Evolutionary conservation across 345 rosid genomes (phyloP).

Genomic region (Citrus reticulata): DNA sequence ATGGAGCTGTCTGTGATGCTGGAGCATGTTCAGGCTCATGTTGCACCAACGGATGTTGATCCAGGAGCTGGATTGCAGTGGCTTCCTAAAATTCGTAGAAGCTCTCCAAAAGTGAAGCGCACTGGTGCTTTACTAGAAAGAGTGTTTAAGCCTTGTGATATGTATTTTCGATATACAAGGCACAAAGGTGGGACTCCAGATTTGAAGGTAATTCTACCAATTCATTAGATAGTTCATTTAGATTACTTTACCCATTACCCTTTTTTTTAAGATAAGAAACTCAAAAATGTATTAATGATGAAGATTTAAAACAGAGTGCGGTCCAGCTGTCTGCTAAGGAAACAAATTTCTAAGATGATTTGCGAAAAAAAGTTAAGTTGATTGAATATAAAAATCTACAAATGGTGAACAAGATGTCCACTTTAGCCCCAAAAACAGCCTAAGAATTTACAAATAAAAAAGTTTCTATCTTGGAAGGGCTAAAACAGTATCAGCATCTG

Average conservation of each 20-base stretch:
- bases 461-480: too few relatives aligned
- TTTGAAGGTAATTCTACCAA: slow-evolving; percentile 59
- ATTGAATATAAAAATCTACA: too few relatives aligned
- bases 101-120: slow-evolving; percentile 91
- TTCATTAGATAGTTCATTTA: background rate
- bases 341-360: too few relatives aligned
- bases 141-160: slow-evolving; percentile 98
- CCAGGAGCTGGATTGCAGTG: slow-evolving; percentile 99
- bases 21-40: slow-evolving; percentile 98
- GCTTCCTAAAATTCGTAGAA: slow-evolving; percentile 88
- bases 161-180: slow-evolving; percentile 92
- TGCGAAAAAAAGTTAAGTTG: too few relatives aligned
- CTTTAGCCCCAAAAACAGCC: too few relatives aligned
- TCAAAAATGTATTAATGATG: too few relatives aligned
- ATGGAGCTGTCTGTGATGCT: slow-evolving; percentile 94
- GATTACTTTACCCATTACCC: background rate
- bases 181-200: slow-evolving; percentile 98
- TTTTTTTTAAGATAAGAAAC: too few relatives aligned
- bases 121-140: slow-evolving; percentile 98
- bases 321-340: too few relatives aligned
- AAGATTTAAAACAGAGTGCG: too few relatives aligned
- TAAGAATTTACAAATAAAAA: too few relatives aligned
- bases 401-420: too few relatives aligned
- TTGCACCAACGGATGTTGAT: slow-evolving; percentile 99
- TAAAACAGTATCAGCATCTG: too few relatives aligned